These are phyloP conservation scores for Trichaptum fuscoviolaceum DNA, from an alignment of 768 basidiomycete species.

Conservation along the genomic window DNA sequence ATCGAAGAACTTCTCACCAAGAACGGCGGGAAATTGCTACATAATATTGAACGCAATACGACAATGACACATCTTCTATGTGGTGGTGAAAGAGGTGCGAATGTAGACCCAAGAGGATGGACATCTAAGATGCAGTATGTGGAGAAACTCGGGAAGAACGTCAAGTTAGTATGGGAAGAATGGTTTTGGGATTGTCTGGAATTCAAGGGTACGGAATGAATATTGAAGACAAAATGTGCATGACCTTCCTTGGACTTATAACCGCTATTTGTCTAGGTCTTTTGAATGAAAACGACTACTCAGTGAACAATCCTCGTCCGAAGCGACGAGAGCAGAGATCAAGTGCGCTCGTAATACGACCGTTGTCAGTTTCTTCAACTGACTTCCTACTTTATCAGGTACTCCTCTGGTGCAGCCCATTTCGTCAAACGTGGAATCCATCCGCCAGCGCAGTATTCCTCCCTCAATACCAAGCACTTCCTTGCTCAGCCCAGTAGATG, in stretches of 20 bases:
- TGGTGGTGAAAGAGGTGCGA: slow-evolving; percentile 16
- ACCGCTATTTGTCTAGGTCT: slow-evolving; percentile 35
- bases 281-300: slow-evolving; percentile 59
- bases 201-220: slow-evolving; percentile 48
- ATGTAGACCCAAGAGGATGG: not conserved
- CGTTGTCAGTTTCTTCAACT: slow-evolving; percentile 3
- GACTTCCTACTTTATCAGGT: slow-evolving; percentile 14
- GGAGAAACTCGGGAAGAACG: slow-evolving; percentile 60
- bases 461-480: slow-evolving; percentile 15
- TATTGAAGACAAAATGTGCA: not conserved
- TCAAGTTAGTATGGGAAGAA: slow-evolving; percentile 88
- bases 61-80: slow-evolving; percentile 78
- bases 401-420: slow-evolving; percentile 14
- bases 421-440: slow-evolving; percentile 17
- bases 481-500: slow-evolving; percentile 29
- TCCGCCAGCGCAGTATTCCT: slow-evolving; percentile 12
- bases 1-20: slow-evolving; percentile 57
- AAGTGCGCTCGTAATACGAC: not conserved
- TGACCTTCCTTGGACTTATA: slow-evolving; percentile 6
- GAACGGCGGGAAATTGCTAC: slow-evolving; percentile 65
- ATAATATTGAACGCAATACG: slow-evolving; percentile 58
- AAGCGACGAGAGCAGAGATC: slow-evolving; percentile 34
- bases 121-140: slow-evolving; percentile 75
- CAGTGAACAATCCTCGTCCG: slow-evolving; percentile 54
- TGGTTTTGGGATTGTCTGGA: slow-evolving; percentile 94